phyloP scores from a whole-genome alignment of 2,329 filamentous ascomycete genomes.

The Thelonectria blattea region DNA sequence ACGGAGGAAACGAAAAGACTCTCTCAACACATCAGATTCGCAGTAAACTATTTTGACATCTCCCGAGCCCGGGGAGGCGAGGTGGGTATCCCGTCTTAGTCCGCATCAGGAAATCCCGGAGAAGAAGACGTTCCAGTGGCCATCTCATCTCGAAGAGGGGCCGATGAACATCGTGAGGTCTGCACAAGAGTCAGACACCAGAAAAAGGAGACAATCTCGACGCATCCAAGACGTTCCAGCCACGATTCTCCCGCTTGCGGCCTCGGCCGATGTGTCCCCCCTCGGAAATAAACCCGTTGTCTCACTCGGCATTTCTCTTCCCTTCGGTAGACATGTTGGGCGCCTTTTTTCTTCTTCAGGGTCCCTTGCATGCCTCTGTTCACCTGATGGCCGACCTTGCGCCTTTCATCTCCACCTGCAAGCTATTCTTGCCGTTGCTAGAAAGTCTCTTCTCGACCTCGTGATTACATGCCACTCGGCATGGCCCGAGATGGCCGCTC shows the following conservation, averaged over 20 bases:
- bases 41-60: neutral
- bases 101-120: slow-evolving; percentile 29
- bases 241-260: slow-evolving; percentile 12
- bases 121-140: neutral
- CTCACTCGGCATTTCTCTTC: slow-evolving; percentile 9
- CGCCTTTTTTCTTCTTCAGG: slow-evolving; percentile 3
- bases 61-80: neutral
- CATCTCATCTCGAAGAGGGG: neutral
- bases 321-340: slow-evolving; percentile 2
- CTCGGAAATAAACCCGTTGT: neutral
- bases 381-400: slow-evolving; percentile 7
- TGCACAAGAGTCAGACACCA: neutral
- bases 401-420: neutral
- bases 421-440: neutral
- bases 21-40: slow-evolving; percentile 8
- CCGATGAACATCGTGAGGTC: neutral
- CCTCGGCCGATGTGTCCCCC: slow-evolving; percentile 2
- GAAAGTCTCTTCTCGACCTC: slow-evolving; percentile 4
- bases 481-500: neutral
- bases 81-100: slow-evolving; percentile 10
- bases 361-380: slow-evolving; percentile 7
- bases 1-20: slow-evolving; percentile 8
- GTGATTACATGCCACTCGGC: neutral
- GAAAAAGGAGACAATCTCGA: slow-evolving; percentile 4
- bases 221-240: slow-evolving; percentile 1